Conservation (phyloP, 768 basidiomycete genomes). For the Coprinopsis strossmayeri region DNA sequence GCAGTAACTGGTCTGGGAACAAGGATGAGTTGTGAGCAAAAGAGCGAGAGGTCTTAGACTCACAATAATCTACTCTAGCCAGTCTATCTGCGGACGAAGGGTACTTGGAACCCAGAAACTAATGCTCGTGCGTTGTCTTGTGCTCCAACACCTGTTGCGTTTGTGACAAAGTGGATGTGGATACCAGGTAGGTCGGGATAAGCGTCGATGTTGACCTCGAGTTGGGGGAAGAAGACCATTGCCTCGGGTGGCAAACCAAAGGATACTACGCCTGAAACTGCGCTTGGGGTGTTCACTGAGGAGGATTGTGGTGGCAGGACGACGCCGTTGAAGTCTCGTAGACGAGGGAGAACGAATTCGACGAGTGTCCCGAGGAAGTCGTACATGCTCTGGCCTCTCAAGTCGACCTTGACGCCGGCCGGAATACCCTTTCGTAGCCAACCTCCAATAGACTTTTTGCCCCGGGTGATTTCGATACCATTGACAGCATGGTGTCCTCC, state of each 20-base stretch:
- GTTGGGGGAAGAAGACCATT: conserved; percentile 90
- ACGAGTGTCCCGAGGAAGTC: conserved; percentile 83
- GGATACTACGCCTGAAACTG: conserved; percentile 81
- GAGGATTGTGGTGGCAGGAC: conserved; percentile 67
- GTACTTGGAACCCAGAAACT: conserved; percentile 88
- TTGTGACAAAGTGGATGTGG: conserved; percentile 92
- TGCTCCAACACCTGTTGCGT: conserved; percentile 80
- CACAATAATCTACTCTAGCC: background rate
- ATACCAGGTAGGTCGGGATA: conserved; percentile 87
- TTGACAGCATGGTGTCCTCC: conserved; percentile 63
- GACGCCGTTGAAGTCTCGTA: conserved; percentile 87
- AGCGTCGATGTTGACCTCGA: conserved; percentile 88
- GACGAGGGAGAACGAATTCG: conserved; percentile 92
- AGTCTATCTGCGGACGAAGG: conserved; percentile 53
- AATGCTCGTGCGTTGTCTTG: conserved; percentile 84
- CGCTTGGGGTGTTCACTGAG: conserved; percentile 65
- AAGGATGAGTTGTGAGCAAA: background rate
- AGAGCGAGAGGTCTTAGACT: background rate
- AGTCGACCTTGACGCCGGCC: conserved; percentile 82
- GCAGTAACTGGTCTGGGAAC: background rate
- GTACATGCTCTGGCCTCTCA: conserved; percentile 91
- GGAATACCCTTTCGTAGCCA: conserved; percentile 85
- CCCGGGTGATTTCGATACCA: conserved; percentile 78
- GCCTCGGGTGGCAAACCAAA: conserved; percentile 82
- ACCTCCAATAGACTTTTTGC: conserved; percentile 61